Base-by-base conservation (phyloP, 73 alveolate species). In the Stentor coeruleus region DNA sequence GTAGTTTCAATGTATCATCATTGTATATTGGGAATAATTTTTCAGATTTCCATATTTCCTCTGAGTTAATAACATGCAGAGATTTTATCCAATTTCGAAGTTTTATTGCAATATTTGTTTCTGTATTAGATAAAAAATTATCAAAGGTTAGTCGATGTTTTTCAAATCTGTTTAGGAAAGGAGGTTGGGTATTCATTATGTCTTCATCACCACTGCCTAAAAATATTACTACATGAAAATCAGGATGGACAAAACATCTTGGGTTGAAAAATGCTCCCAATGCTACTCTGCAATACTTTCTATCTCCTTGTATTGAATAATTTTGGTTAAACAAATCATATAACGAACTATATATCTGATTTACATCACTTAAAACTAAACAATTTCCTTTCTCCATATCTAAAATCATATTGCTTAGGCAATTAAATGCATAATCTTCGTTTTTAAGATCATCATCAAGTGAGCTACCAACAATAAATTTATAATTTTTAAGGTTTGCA, bases 161-260 rank as follows among this genome's bases (percentile, higher is more conserved):
- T 42, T 84, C 89, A 84, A 87, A 84, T 83, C 93, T 72, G 39
- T 87, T 87, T 2, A 87, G 58, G n/a, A 87, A 74, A 3, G 93
- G 93, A 55, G 90, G 81, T 31, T 87, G 90, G 73, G 59, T 41
- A 31, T 74, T 3, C n/a, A n/a, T n/a, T n/a, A n/a, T n/a, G 20
- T 74, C n/a, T 0, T 73, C 87, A n/a, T 37, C 31, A 28, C 58
- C 39, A 4, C 3, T 28, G 26, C 39, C 58, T 30, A 75, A 14
- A 58, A 87, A 38, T 11, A 87, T 14, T 3, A 84, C 42, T 20
- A 74, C 59, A 39, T 84, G 77, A 57, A 87, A 87, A 14, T 74
- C 74, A 0, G 30, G 30, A 76, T 83, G 77, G 3, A 87, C 93
- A 3, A 84, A 37, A 2, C 79, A 75, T 33, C 85, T 66, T 75